phyloP scores from a whole-genome alignment of 2,329 filamentous ascomycete species.

The Talaromyces amestolkiae region DNA sequence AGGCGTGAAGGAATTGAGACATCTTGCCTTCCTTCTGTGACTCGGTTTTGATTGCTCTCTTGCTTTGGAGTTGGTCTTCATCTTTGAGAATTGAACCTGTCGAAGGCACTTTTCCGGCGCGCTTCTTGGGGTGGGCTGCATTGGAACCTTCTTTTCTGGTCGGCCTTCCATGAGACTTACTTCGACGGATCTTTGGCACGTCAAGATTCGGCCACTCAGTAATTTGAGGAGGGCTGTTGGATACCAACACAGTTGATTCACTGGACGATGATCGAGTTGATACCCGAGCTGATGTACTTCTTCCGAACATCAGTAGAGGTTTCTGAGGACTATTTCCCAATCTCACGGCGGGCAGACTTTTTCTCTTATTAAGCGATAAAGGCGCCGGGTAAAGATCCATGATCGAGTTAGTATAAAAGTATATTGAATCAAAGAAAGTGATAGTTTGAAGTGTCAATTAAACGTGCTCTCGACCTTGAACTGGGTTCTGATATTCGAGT shows the following conservation, averaged over 20 bases:
- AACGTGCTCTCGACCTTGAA: constrained; percentile 25
- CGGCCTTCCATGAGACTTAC: background rate
- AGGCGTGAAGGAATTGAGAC: constrained; percentile 14
- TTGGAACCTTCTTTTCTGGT: background rate
- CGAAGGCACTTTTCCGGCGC: background rate
- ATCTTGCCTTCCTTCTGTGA: background rate
- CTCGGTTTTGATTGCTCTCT: background rate
- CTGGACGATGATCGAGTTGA: constrained; percentile 17
- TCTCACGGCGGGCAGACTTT: constrained; percentile 12
- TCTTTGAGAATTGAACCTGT: background rate
- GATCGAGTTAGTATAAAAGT: background rate
- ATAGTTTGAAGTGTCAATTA: constrained; percentile 19
- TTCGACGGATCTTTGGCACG: constrained; percentile 25
- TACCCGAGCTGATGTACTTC: background rate
- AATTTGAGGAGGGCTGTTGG: constrained; percentile 26
- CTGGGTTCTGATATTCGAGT: constrained; percentile 29
- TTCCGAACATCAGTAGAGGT: constrained; percentile 22
- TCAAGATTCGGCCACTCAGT: constrained; percentile 24
- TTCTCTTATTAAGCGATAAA: constrained; percentile 50
- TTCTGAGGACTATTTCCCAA: constrained; percentile 21
- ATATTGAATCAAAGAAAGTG: background rate
- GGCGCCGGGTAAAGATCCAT: constrained; percentile 45
- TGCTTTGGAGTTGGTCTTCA: background rate
- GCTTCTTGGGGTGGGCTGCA: background rate
- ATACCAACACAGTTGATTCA: constrained; percentile 22